Conservation (phyloP, 306 rosid species). For the Albizia julibrissin region DNA sequence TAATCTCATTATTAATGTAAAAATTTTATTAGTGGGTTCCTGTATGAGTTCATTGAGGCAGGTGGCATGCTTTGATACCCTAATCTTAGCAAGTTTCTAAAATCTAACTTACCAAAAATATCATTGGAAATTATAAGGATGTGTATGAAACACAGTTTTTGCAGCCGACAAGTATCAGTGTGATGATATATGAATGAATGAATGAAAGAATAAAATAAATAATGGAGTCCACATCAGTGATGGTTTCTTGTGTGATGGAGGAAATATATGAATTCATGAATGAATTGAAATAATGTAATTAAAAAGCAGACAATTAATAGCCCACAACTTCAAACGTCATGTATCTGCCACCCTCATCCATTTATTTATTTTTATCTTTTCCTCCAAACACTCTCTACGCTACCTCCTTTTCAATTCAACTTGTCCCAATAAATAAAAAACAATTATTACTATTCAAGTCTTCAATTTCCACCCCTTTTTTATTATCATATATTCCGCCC, state of each 20-base stretch:
- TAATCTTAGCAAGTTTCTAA: too few relatives aligned
- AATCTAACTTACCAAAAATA: not conserved
- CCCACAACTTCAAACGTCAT: slow-evolving; percentile 25
- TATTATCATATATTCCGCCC: slow-evolving; percentile 25
- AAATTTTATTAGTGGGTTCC: too few relatives aligned
- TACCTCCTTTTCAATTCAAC: slow-evolving; percentile 24
- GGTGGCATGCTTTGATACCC: too few relatives aligned
- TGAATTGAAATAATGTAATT: not conserved
- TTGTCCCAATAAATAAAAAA: not conserved
- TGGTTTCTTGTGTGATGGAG: not conserved
- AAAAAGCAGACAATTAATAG: not conserved
- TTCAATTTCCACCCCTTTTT: slow-evolving; percentile 27
- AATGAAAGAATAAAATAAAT: not conserved
- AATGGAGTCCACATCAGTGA: slow-evolving; percentile 1
- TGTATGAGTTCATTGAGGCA: too few relatives aligned
- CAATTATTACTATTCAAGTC: not conserved
- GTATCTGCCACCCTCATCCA: slow-evolving; percentile 30
- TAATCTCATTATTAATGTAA: too few relatives aligned
- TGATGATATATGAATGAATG: not conserved
- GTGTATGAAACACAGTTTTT: not conserved
- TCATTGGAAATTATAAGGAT: not conserved
- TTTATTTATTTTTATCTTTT: not conserved
- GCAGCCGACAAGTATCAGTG: not conserved
- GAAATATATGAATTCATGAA: not conserved
- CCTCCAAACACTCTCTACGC: slow-evolving; percentile 37